Evolutionary conservation across 2,329 filamentous ascomycete species (phyloP).

Genomic region (Ophiosphaerella korrae): DNA sequence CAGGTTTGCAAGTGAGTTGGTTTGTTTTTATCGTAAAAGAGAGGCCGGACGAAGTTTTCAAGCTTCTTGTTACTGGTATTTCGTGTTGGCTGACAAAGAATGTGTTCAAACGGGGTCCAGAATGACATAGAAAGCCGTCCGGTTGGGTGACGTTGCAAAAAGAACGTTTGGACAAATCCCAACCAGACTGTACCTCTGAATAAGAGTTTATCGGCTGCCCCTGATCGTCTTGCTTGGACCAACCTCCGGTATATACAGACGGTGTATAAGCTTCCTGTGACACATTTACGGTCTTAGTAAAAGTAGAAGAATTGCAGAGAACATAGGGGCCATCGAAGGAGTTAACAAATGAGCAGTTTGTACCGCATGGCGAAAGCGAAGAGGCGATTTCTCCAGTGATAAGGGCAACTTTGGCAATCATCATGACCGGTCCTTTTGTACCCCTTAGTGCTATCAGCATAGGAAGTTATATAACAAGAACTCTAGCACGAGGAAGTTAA

Average conservation of each 20-base stretch:
- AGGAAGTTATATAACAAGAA: not conserved
- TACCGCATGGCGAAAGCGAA: slow-evolving; percentile 1
- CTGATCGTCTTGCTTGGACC: not conserved
- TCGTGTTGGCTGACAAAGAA: not conserved
- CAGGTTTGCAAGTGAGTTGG: not conserved
- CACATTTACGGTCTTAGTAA: not conserved
- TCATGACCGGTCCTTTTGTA: not conserved
- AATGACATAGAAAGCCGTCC: not conserved
- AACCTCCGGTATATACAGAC: not conserved
- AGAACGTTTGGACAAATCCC: too few species aligned
- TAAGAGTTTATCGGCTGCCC: too few species aligned
- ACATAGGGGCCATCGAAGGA: slow-evolving; percentile 1
- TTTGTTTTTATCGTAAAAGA: not conserved
- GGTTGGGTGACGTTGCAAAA: too few species aligned
- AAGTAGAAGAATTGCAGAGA: not conserved
- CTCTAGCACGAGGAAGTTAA: not conserved
- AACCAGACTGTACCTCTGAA: too few species aligned
- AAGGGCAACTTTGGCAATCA: slow-evolving; percentile 4
- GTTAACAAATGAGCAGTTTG: slow-evolving; percentile 4
- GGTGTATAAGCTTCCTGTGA: not conserved
- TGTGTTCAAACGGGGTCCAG: not conserved
- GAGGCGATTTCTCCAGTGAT: not conserved
- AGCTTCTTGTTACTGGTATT: too few species aligned
- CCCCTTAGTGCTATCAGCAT: not conserved
- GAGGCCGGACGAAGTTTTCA: too few species aligned